A percentile compares a stretch with the other conserved stretches of the same genome.
These are phyloP conservation scores for Buxus sempervirens DNA, from an alignment of 164 flowering plant genomes.

Conservation along the genomic window DNA sequence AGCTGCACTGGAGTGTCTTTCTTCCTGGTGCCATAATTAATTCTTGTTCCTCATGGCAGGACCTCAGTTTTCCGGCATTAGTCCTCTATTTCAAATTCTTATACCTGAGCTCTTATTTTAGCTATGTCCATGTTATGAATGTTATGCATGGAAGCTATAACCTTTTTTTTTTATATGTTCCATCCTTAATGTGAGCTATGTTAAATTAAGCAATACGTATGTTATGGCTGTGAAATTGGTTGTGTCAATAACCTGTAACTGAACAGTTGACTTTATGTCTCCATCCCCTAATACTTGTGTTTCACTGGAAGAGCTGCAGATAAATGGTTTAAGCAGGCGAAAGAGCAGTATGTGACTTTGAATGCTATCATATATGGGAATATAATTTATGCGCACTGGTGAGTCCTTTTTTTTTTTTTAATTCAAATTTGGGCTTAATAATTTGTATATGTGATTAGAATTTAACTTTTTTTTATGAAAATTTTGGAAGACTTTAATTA, in stretches of 20 bases:
- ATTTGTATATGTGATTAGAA: neutral
- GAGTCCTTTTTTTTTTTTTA: slow-evolving; percentile 15
- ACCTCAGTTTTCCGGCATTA: neutral
- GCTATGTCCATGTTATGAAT: too few relatives aligned
- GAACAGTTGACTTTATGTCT: too few relatives aligned
- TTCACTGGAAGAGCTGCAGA: slow-evolving; percentile 87
- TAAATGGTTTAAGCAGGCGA: slow-evolving; percentile 89
- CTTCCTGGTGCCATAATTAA: neutral
- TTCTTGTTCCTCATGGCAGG: neutral
- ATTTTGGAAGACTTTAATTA: too few relatives aligned
- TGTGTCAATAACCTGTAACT: too few relatives aligned
- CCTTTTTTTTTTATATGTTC: too few relatives aligned
- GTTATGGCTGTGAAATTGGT: too few relatives aligned
- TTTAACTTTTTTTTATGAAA: neutral
- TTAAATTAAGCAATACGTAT: too few relatives aligned
- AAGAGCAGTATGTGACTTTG: slow-evolving; percentile 46
- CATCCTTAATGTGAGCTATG: too few relatives aligned
- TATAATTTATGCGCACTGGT: slow-evolving; percentile 91
- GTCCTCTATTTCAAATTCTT: too few relatives aligned
- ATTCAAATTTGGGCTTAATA: neutral
- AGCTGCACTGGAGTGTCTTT: neutral
- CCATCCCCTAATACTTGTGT: slow-evolving; percentile 12
- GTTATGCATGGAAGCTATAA: too few relatives aligned
- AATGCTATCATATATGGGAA: slow-evolving; percentile 82
- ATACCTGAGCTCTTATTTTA: too few relatives aligned